Evolutionary conservation across 306 rosid species (phyloP), one percentile per base, ranked within the genome.

Genomic region (Gastrolobium bilobum): DNA sequence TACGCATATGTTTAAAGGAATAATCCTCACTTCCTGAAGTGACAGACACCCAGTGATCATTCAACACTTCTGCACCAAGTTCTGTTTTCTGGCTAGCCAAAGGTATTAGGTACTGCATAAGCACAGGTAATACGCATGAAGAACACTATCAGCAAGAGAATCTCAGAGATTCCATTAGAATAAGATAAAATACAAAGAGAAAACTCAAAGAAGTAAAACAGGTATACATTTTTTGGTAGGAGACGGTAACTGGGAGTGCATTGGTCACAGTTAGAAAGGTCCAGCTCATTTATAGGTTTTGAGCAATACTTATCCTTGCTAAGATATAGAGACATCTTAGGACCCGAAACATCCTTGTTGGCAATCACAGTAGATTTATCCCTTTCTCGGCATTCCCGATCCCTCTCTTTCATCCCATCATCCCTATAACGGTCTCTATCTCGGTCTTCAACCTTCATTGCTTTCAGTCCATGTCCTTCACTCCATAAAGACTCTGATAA

Each of bases 21-120:
- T 96, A 96, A 82, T 96, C 99, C 84, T 96, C 99, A 61, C 99
- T 96, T 81, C 99, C 99, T 66, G 99, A 96, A 78, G 99, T 96
- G 71, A 96, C 99, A 42, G 99, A 96, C 39, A 96, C 99, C 99
- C 98, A 96, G 60, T 91, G 88, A 74, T 96, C 99, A 86, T 96
- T 96, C 78, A 96, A 81, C 62, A 96, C 91, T 86, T 84, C 89
- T n/a, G 84, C 88, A 52, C 96, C 99, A 83, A 93, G 90, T 51
- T 89, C 91, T 3, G 97, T 87, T 89, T 86, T 93, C 77, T 96
- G 94, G 88, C 98, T 93, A 63, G 90, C 99, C 56, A 85, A 53
- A 73, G 99, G 97, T 87, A 90, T 86, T n/a, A 98, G 94, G 85
- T 93, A 96, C 99, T 96, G 92, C 74, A 68, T 11, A 69, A 82